These are phyloP conservation scores for Phlebiopsis gigantea DNA, from an alignment of 768 basidiomycete genomes.

Conservation along the genomic window DNA sequence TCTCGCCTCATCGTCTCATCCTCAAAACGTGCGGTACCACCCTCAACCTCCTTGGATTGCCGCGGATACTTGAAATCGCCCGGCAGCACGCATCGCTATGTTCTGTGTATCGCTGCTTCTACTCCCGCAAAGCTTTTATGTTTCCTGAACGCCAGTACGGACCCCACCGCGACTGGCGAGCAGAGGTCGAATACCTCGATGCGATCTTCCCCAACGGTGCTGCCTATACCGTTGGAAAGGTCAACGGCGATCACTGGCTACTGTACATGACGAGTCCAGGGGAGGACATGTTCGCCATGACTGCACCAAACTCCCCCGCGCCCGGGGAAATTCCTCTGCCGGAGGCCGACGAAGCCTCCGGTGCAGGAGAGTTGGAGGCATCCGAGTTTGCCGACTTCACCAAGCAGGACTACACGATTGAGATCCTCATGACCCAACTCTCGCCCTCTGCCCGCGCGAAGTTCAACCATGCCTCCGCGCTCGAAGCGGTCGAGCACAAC, in stretches of 20 bases:
- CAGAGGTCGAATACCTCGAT: conserved; percentile 90
- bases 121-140: conserved; percentile 98
- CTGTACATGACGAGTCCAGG: conserved; percentile 81
- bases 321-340: conserved; percentile 14
- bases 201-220: conserved; percentile 83
- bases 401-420: conserved; percentile 85
- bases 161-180: conserved; percentile 90
- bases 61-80: conserved; percentile 93
- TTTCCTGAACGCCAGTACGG: conserved; percentile 94
- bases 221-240: conserved; percentile 95
- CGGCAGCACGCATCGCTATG: conserved; percentile 57
- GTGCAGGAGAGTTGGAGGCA: conserved; percentile 15
- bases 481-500: conserved; percentile 17
- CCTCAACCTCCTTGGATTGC: conserved; percentile 91
- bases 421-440: conserved; percentile 96
- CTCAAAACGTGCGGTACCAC: conserved; percentile 99
- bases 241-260: conserved; percentile 98
- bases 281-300: conserved; percentile 19
- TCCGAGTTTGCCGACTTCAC: conserved; percentile 17
- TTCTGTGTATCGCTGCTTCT: conserved; percentile 88
- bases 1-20: conserved; percentile 92
- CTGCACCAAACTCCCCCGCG: conserved; percentile 25
- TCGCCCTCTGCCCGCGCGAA: conserved; percentile 66
- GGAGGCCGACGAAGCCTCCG: conserved; percentile 12
- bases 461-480: conserved; percentile 45